Conservation (phyloP, 139 green algal genomes). For the Parachlorella kessleri region DNA sequence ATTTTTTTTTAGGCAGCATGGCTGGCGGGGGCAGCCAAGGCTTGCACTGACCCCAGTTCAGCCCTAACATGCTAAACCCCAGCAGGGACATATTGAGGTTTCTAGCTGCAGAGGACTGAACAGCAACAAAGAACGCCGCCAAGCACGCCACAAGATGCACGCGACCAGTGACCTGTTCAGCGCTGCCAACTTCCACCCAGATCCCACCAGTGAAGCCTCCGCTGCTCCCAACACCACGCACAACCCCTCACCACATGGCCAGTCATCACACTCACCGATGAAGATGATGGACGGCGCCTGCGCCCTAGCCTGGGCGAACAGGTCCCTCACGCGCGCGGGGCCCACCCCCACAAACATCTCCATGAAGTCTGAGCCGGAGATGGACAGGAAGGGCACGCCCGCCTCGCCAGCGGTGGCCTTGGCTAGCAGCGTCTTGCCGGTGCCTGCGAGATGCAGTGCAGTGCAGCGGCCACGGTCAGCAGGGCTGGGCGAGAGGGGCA, state of each 20-base stretch:
- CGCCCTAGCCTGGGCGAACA: conserved; percentile 90
- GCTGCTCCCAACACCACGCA: neutral
- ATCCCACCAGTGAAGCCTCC: no score
- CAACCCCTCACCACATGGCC: neutral
- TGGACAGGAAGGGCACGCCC: conserved; percentile 92
- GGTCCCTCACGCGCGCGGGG: conserved; percentile 91
- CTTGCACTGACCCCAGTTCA: no score
- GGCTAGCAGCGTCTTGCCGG: conserved; percentile 96
- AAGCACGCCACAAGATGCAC: no score
- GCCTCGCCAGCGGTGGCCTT: conserved; percentile 97
- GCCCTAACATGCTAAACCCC: no score
- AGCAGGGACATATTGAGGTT: no score
- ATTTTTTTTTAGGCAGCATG: no score
- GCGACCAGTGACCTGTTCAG: neutral
- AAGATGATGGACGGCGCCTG: conserved; percentile 97
- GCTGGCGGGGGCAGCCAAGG: no score
- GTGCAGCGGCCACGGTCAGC: no score
- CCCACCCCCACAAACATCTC: conserved; percentile 96
- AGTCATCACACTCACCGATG: conserved; percentile 54
- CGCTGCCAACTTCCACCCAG: neutral
- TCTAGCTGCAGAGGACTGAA: no score
- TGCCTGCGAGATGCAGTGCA: conserved; percentile 75
- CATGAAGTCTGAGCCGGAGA: conserved; percentile 73
- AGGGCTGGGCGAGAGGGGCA: no score
- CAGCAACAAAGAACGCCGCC: no score